Evolutionary conservation across 1,284 basidiomycete species (phyloP), one percentile per base, ranked within the genome.

Genomic region (Ceratobasidium papillatum): DNA sequence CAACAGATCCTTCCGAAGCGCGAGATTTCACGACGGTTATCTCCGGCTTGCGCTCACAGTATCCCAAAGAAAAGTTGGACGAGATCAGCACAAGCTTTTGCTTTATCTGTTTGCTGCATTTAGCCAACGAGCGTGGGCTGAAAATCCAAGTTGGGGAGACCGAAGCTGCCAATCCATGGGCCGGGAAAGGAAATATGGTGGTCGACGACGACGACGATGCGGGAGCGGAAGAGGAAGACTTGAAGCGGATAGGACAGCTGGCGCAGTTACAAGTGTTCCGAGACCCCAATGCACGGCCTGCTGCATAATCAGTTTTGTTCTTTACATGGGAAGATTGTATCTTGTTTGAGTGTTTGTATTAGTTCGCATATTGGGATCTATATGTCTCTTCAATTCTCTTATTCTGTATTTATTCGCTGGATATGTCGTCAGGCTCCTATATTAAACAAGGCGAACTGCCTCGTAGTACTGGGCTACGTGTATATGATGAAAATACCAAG

Each of bases 61-160:
- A 99, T 82, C 94, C 97, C 0, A 86, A 86, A 76, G 95, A 98
- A 56, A 98, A 96, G 85, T 93, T 99, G 91, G 91, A 93, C 58
- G 98, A 99, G 79, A 98, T 99, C 82, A 98, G 95, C 81, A 99
- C 98, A 9, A 98, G 95, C 77, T 99, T 98, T 89, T 99, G 97
- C 83, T 99, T 99, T 85, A 99, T 99, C 82, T 99, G 97, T 80
- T 84, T 99, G 43, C 84, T 98, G 41, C 96, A 98, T 84, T 86
- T 99, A 51, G 96, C 96, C 56, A 98, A 99, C 81, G 96, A 99
- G 81, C 94, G 95, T 80, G 96, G 96, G 0, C 85, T 98, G 56
- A 92, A 91, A 79, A 86, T 96, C 52, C 91, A 94, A 81, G 84
- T 84, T 32, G 84, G 83, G 3, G 83, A 83, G 17, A 84, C 83